A percentile compares a stretch with the other conserved stretches of the same genome.
These are phyloP conservation scores for Craterostigma plantagineum DNA, from an alignment of 257 asterid genomes.

Conservation along the genomic window DNA sequence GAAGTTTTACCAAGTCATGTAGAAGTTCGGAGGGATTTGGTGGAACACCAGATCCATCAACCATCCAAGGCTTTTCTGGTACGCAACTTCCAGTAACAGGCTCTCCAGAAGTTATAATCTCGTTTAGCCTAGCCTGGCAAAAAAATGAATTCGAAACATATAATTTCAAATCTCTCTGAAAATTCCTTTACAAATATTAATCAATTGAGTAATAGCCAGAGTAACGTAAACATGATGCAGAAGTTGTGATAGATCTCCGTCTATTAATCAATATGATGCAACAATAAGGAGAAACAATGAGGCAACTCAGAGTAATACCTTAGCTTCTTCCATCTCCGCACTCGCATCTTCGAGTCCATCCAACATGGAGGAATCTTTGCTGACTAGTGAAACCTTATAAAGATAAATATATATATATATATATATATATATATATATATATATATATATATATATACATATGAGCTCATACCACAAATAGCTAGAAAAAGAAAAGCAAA, in stretches of 20 bases:
- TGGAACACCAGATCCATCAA: constrained; percentile 88
- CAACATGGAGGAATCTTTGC: constrained; percentile 97
- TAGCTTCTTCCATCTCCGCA: constrained; percentile 79
- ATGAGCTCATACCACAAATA: constrained; percentile 1
- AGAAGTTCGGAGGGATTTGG: constrained; percentile 59
- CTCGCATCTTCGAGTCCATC: constrained; percentile 97
- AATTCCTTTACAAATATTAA: background rate
- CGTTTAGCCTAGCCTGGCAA: constrained; percentile 64
- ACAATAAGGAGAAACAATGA: background rate
- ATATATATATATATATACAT: no score
- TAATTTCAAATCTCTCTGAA: background rate
- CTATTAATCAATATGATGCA: background rate
- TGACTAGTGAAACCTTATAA: constrained; percentile 83
- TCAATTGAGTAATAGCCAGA: background rate
- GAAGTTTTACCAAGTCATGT: constrained; percentile 62
- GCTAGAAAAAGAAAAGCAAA: background rate
- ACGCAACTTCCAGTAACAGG: constrained; percentile 11
- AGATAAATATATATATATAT: constrained; percentile 1
- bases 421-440: no score
- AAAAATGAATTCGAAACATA: constrained; percentile 1
- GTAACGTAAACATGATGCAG: no score
- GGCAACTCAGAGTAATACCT: constrained; percentile 33
- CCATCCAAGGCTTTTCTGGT: constrained; percentile 77
- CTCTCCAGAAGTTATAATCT: constrained; percentile 52
- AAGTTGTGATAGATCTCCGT: no score